Conservation (phyloP, 306 rosid genomes). For the Vigna unguiculata region DNA sequence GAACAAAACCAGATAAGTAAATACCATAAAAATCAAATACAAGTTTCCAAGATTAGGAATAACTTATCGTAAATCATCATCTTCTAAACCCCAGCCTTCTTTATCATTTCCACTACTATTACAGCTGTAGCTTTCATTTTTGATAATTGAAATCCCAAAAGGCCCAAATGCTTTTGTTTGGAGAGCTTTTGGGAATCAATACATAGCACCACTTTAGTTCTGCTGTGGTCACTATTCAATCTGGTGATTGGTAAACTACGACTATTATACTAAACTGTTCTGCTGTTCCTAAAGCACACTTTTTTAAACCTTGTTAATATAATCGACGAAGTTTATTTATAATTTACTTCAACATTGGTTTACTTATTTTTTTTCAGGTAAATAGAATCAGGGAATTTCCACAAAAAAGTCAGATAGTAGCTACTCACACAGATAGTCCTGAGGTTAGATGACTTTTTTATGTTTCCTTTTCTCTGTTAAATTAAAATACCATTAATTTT, state of each 20-base stretch:
- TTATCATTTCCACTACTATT: background rate
- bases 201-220: background rate
- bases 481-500: background rate
- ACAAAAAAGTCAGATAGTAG: constrained; percentile 75
- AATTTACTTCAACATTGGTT: constrained; percentile 7
- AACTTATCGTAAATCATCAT: background rate
- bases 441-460: constrained; percentile 56
- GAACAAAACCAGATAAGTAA: background rate
- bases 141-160: background rate
- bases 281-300: background rate
- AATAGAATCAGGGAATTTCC: constrained; percentile 96
- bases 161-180: background rate
- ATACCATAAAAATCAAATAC: background rate
- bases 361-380: constrained; percentile 61
- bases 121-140: background rate
- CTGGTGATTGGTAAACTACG: too few relatives aligned
- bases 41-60: background rate
- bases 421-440: constrained; percentile 97
- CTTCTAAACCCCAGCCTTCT: background rate
- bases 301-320: background rate
- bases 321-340: background rate
- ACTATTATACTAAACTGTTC: too few relatives aligned
- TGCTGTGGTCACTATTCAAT: too few relatives aligned
- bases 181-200: background rate
- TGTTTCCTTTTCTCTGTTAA: constrained; percentile 21